phyloP scores from a whole-genome alignment of 169 alveolate species.

The Plasmodium coatneyi region DNA sequence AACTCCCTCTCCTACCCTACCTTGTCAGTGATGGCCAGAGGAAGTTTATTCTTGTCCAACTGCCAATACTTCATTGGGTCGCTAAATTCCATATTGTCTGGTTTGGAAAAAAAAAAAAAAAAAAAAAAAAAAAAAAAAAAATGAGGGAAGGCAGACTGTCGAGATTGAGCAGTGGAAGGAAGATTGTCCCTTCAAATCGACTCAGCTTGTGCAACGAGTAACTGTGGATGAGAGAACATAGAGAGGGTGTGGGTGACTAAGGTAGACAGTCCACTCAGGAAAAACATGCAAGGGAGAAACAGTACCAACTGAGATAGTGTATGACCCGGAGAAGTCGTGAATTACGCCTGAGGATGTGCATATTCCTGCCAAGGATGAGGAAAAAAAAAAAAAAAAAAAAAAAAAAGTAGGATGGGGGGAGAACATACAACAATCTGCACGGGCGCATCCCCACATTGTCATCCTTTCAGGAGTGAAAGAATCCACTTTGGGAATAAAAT shows the following conservation, averaged over 20 bases:
- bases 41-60: constrained; percentile 46
- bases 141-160: no score
- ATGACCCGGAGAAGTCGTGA: constrained; percentile 57
- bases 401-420: background rate
- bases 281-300: background rate
- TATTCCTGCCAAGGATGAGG: background rate
- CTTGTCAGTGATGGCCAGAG: constrained; percentile 26
- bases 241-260: background rate
- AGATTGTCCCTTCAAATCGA: background rate
- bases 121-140: background rate
- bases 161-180: background rate
- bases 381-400: background rate
- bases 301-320: constrained; percentile 44
- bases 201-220: background rate
- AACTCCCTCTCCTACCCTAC: background rate
- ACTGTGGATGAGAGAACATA: background rate
- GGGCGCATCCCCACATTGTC: background rate
- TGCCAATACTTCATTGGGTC: constrained; percentile 67
- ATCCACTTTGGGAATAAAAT: background rate
- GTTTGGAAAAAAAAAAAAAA: background rate
- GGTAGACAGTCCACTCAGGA: background rate
- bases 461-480: background rate
- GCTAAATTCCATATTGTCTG: constrained; percentile 56
- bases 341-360: constrained; percentile 35
- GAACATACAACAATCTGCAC: background rate